A percentile compares a stretch with the other conserved stretches of the same genome.
phyloP scores from a whole-genome alignment of 1,284 basidiomycete species.

The Tremellales sp. region DNA sequence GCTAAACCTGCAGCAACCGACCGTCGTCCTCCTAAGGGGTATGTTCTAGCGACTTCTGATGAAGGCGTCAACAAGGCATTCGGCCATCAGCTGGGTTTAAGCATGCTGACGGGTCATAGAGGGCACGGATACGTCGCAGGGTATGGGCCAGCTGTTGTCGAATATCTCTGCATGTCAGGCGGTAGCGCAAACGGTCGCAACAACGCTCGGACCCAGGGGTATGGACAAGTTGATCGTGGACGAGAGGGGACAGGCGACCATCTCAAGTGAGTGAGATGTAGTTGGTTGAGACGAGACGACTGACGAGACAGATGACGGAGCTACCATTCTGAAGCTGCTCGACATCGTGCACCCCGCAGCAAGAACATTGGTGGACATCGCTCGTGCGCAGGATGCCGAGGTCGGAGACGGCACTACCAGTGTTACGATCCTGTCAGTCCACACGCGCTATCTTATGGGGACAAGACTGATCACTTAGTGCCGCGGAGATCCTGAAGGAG shows the following conservation, averaged over 20 bases:
- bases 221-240: constrained; percentile 96
- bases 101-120: constrained; percentile 50
- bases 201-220: constrained; percentile 93
- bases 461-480: constrained; percentile 44
- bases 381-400: constrained; percentile 95
- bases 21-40: constrained; percentile 78
- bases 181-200: constrained; percentile 81
- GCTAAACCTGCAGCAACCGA: constrained; percentile 69
- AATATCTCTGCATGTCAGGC: constrained; percentile 95
- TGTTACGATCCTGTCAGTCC: constrained; percentile 70
- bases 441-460: not conserved
- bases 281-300: too few species aligned
- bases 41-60: constrained; percentile 9
- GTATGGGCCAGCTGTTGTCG: constrained; percentile 85
- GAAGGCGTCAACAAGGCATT: not conserved
- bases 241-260: constrained; percentile 89
- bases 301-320: constrained; percentile 70
- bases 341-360: constrained; percentile 98
- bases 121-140: constrained; percentile 96
- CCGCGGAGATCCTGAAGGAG: constrained; percentile 93
- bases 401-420: constrained; percentile 98
- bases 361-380: constrained; percentile 93
- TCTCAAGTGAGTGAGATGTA: constrained; percentile 72
- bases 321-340: constrained; percentile 92
- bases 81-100: not conserved